Base-by-base conservation (phyloP, 371 early-diverging fungal species). In the Mortierella sp. region DNA sequence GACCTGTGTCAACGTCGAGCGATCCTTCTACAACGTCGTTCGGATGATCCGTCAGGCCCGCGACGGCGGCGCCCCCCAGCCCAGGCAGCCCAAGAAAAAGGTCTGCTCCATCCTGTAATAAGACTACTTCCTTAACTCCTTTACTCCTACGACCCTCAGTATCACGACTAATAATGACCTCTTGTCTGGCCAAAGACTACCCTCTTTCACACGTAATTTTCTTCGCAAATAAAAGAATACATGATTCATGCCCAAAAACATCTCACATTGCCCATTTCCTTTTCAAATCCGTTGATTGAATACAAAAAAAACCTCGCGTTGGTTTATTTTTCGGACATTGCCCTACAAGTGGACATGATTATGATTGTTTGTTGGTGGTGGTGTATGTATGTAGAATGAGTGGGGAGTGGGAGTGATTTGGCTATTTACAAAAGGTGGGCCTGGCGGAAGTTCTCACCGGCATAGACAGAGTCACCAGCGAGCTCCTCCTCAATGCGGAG, bases 401-500 rank as follows among this genome's bases (percentile, higher is more conserved):
- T n/a, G 34, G 22, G 26, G 19, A n/a, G 26, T 39, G 26, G 16
- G 68, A 39, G n/a, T 45, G 48, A 40, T n/a, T n/a, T n/a, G 64
- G 7, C 26, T 48, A 77, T 87, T 89, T 90, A 90, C 85, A 91
- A 87, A 63, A 88, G 85, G 72, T 91, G 90, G 80, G 95, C 95
- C 76, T 90, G 89, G 87, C 96, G 95, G 95, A 98, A 98, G 91
- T 95, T 90, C 86, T 92, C 93, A 73, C 99, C 98, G 71, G 99
- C 99, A 86, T 97, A 98, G 85, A 94, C 85, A 73, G 94, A 93
- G 64, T 92, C 88, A 68, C 85, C 89, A 72, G 94, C 95, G 43
- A 96, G 88, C 86, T 94, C 94, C 86, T 97, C 96, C 86, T 96
- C 95, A 79, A 98, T 96, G 74, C 98, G 93, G 71, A 99, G 91